A percentile compares a stretch with the other conserved stretches of the same genome.
phyloP scores from a whole-genome alignment of 257 asterid species.

The Fraxinus cuspidata region DNA sequence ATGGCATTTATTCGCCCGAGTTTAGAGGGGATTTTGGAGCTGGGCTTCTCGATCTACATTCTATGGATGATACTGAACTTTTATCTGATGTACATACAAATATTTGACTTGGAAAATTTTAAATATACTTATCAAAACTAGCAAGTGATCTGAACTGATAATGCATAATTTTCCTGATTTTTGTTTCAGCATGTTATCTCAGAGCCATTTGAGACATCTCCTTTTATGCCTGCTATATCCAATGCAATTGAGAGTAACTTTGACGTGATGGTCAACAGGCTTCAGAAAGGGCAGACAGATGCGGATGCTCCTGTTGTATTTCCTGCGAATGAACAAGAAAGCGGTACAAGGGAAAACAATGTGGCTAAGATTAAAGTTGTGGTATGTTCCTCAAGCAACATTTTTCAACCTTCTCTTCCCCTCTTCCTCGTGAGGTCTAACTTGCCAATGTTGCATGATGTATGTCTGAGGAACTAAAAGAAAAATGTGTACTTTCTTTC shows the following conservation, averaged over 20 bases:
- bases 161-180: constrained; percentile 31
- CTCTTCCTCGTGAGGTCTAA: background rate
- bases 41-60: constrained; percentile 91
- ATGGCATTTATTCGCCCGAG: constrained; percentile 76
- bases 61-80: constrained; percentile 99
- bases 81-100: constrained; percentile 75
- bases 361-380: constrained; percentile 97
- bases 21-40: constrained; percentile 95
- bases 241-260: constrained; percentile 68
- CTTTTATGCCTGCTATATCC: constrained; percentile 86
- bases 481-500: constrained; percentile 24
- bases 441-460: constrained; percentile 14
- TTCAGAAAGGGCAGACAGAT: constrained; percentile 56
- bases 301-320: constrained; percentile 55
- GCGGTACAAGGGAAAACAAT: constrained; percentile 72
- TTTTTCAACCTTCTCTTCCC: background rate
- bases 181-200: constrained; percentile 81
- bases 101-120: constrained; percentile 12
- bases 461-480: constrained; percentile 17
- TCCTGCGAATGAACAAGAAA: constrained; percentile 58
- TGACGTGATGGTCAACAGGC: constrained; percentile 57
- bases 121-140: constrained; percentile 27
- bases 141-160: constrained; percentile 18
- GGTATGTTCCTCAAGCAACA: constrained; percentile 48
- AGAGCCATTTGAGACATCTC: constrained; percentile 94